Percentiles rank a stretch among this genome's conserved stretches.
phyloP scores from a whole-genome alignment of 208 protist species.

The Wallacemonas sp. region DNA sequence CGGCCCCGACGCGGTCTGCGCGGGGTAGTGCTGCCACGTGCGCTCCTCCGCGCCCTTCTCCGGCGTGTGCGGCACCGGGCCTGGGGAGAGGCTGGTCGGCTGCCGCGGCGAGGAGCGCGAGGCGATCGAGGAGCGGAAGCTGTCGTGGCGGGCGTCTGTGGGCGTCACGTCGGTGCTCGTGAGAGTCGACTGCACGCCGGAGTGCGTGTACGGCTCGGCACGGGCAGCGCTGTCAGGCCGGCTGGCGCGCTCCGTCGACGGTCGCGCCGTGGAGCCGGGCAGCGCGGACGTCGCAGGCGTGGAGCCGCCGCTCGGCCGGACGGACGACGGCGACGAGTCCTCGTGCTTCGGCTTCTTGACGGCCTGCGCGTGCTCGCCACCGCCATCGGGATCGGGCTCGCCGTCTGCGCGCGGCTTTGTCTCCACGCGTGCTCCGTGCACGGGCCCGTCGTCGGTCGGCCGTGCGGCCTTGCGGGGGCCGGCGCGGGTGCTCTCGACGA shows the following conservation, averaged over 20 bases:
- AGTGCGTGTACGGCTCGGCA: not conserved
- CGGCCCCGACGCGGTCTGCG: not conserved
- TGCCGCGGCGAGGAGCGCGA: not conserved
- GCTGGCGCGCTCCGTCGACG: too few relatives aligned
- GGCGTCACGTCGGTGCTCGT: slow-evolving; percentile 12
- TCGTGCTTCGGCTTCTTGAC: slow-evolving; percentile 6
- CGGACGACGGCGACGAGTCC: not conserved
- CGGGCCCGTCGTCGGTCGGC: not conserved
- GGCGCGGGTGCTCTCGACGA: not conserved
- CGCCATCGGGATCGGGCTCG: not conserved
- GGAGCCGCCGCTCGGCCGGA: not conserved
- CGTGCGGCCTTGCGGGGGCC: not conserved
- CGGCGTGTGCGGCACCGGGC: slow-evolving; percentile 1
- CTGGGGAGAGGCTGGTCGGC: not conserved
- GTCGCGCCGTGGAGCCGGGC: not conserved
- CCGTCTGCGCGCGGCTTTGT: too few relatives aligned
- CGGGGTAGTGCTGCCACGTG: not conserved
- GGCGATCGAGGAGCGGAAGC: not conserved
- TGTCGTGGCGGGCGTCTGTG: not conserved
- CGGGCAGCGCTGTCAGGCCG: too few relatives aligned
- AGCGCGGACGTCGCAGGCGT: not conserved
- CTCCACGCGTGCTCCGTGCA: not conserved
- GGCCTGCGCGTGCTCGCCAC: not conserved
- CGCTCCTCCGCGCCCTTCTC: not conserved
- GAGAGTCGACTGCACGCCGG: slow-evolving; percentile 1